A percentile compares a stretch with the other conserved stretches of the same genome.
Evolutionary conservation across 1,284 basidiomycete species (phyloP).

Genomic region (Trichosporon coremiiforme): DNA sequence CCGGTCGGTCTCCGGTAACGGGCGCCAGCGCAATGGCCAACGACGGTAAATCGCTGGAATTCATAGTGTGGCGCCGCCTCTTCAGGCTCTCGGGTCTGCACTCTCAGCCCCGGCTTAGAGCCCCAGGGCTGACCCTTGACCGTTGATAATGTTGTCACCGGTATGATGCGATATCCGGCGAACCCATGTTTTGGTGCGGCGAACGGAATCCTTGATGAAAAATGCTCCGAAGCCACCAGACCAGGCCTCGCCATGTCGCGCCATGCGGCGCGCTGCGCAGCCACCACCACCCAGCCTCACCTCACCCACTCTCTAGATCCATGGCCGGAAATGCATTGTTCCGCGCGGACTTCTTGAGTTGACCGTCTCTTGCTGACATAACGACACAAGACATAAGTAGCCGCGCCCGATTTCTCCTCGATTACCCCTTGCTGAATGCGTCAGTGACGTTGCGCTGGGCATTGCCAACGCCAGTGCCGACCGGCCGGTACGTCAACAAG

Average conservation of each 20-base stretch:
- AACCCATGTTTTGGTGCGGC: background rate
- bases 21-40: background rate
- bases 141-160: background rate
- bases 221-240: background rate
- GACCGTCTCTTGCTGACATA: background rate
- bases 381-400: background rate
- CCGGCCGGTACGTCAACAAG: background rate
- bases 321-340: background rate
- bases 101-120: background rate
- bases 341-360: background rate
- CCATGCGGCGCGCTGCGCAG: background rate
- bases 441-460: background rate
- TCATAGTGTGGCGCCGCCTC: slow-evolving; percentile 8
- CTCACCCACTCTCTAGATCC: background rate
- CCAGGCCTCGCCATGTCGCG: background rate
- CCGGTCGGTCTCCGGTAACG: background rate
- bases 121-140: background rate
- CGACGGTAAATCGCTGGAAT: slow-evolving; percentile 1
- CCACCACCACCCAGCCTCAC: background rate
- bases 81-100: slow-evolving; percentile 1
- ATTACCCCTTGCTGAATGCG: background rate
- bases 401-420: background rate
- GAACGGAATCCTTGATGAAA: background rate
- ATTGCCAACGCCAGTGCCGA: background rate
- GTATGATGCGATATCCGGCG: background rate